Evolutionary conservation across 2,329 filamentous ascomycete genomes (phyloP), one percentile per base, ranked within the genome.

Genomic region (Colletotrichum destructivum): DNA sequence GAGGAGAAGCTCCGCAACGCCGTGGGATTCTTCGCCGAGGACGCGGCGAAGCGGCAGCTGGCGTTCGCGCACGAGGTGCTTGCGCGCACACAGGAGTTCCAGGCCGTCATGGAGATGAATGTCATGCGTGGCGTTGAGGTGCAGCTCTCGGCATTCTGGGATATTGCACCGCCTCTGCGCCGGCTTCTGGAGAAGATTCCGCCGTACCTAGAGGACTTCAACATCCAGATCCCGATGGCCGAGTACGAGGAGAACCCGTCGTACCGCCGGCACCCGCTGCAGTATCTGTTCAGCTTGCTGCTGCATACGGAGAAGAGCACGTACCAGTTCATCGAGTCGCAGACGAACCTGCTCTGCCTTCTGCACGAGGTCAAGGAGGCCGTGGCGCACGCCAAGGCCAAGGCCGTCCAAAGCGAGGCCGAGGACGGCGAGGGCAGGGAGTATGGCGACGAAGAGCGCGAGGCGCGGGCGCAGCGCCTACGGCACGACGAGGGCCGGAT

Each of bases 101-200:
- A 94, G 75, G 87, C 88, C 57, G 90, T 96, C 8, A 90, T 98
- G 40, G 94, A 98, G 79, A 88, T 91, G 76, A 96, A 96, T 66
- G 95, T 98, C 26, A 91, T 91, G 23, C 91, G 94, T 12, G 96
- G 96, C 18, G 94, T 98, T 13, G 95, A 98, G 79, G 90, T 94
- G 66, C 96, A 98, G 82, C 88, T 98, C 2, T 95, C 93, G 12
- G 95, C 96, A 0, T 99, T 98, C 81, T 99, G 96, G 96, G 96
- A 99, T 79, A 97, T 98, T 77, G 96, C 95, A 1, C 96, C 96
- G 3, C 91, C 92, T 4, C 87, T 99, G 0, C 87, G 92, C 35
- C 88, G 91, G 18, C 86, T 98, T 57, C 88, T 97, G 13, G 93
- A 97, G 71, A 93, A 93, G 77, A 91, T 98, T 26, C 95, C 95